Base-by-base conservation (phyloP, 2,329 filamentous ascomycete species). In the Fusarium musae region DNA sequence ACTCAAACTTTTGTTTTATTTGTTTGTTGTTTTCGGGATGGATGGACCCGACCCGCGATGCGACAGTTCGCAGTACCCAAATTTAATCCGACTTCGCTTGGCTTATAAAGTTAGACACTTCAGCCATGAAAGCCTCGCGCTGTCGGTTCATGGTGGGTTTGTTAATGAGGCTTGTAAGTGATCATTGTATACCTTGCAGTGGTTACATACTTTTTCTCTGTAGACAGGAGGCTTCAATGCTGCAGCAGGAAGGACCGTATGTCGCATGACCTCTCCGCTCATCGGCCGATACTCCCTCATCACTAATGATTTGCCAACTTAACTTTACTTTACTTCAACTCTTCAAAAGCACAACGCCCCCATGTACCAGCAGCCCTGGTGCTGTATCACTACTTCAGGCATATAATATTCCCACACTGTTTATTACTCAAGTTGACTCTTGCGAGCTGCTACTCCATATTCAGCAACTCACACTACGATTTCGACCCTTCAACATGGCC, bases 251-350 rank as follows among this genome's bases (percentile, higher is more conserved):
- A 53, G 54, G 57, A 50, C 30, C 34, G 23, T 49, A 43, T 59
- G 54, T 74, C 63, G 56, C 44, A 62, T 67, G 60, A 70, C 46
- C 16, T 58, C 46, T 67, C 66, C 52, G 53, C 59, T 59, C 39
- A 59, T 66, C 52, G 61, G 71, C 61, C 60, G 44, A 73, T 63
- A 53, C 47, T 64, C 66, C 54, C 56, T 54, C 43, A 28, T 39
- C 28, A 26, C 61, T 28, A 30, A 68, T 36, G 28, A 43, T 46
- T 58, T 40, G 43, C 30, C 54, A 52, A 59, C 46, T 64, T 52
- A 49, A 59, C 46, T 64, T 52, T 26, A 58, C 44, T 44, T 26
- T 21, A 28, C 44, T 37, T 34, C 34, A 43, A 34, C 30, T 23
- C 34, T 46, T 34, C 47, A n/a, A 66, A 68, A 43, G 36, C 56